Percentiles rank a stretch among this genome's conserved stretches.
Conservation (phyloP, 2,329 filamentous ascomycete species). For the Trichoderma arundinaceum region DNA sequence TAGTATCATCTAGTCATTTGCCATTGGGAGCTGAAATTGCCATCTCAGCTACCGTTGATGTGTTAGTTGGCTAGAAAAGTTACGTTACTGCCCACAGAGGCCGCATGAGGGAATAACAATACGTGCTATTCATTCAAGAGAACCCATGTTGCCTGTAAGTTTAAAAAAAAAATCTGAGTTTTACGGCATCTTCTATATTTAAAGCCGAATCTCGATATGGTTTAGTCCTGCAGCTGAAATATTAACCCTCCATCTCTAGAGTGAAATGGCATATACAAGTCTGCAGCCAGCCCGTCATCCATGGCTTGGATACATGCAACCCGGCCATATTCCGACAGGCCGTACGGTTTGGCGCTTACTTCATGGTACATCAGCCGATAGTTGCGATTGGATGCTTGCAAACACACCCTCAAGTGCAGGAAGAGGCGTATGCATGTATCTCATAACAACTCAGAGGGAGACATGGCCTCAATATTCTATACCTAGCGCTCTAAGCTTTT, state of each 20-base stretch:
- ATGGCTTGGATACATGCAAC: constrained; percentile 2
- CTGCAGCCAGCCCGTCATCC: constrained; percentile 19
- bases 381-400: background rate
- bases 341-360: constrained; percentile 4
- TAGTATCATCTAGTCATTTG: background rate
- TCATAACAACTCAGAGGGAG: background rate
- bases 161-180: background rate
- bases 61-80: background rate
- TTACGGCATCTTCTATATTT: background rate
- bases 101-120: background rate
- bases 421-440: constrained; percentile 1
- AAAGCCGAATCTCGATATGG: constrained; percentile 16
- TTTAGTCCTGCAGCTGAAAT: constrained; percentile 15
- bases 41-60: background rate
- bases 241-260: background rate
- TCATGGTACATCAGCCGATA: background rate
- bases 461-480: background rate
- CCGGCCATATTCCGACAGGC: constrained; percentile 24
- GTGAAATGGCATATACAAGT: background rate
- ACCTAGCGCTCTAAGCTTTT: background rate
- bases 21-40: background rate
- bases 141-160: background rate
- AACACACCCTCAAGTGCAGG: background rate
- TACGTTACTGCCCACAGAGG: background rate
- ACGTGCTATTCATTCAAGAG: background rate